Base-by-base conservation (phyloP, 2,329 filamentous ascomycete species). In the Aspergillus calidoustus region DNA sequence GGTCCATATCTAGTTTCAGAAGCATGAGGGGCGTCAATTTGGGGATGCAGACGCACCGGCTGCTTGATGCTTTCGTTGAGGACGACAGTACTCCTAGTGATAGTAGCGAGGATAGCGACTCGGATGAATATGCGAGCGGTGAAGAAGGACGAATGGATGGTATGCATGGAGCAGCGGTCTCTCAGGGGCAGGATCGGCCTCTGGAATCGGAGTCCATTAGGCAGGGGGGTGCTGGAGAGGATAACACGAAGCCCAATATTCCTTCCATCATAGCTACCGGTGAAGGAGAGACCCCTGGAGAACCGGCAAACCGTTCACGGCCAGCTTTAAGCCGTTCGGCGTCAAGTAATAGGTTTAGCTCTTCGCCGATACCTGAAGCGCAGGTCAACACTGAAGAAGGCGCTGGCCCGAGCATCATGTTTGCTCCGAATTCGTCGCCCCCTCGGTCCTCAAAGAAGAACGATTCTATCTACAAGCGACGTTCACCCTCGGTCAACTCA, bases 1-100 rank as follows among this genome's bases (percentile, higher is more conserved):
- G 77, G 31, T 82, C 83, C 4, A 74, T 83, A 8, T 79, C 79
- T 19, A 80, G 81, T 56, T 71, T 84, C 56, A 77, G 76, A 30
- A 76, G 78, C 11, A 76, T 91, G 52, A 88, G 72, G 30, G 66
- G 88, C 3, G 82, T 91, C 23, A 91, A 82, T 66, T 82, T 92
- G 64, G 89, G 89, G 1, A 93, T 94, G 77, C 88, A 89, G 65
- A 93, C 91, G 3, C 90, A 93, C 66, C 87, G 87, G 59, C 78
- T 96, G 2, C 83, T 87, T 8, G 83, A 86, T 60, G 84, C 87
- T 25, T 83, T 90, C 11, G 80, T 91, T 61, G 76, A 82, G 15
- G 81, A 79, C 59, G 77, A 82, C n/a, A 82, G 79, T 51, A 65
- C 48, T 52, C 77, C 79, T 4, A 82, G 79, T 52, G 81, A 83